phyloP scores from a whole-genome alignment of 1,284 basidiomycete species.

The Psilocybe mexicana region DNA sequence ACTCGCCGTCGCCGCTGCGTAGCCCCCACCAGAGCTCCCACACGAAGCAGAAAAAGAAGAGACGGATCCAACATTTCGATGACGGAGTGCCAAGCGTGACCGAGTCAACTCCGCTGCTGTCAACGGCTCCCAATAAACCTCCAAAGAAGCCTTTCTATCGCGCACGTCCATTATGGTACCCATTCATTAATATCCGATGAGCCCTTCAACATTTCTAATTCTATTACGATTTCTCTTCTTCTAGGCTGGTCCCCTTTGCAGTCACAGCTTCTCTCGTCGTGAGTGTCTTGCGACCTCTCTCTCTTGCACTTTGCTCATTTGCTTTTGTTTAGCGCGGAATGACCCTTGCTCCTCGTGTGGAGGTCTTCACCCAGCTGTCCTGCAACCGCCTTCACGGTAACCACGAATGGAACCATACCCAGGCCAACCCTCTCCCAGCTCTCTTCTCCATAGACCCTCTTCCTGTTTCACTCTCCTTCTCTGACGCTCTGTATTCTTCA shows the following conservation, averaged over 20 bases:
- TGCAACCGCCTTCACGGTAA: conserved; percentile 56
- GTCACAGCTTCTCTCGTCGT: conserved; percentile 66
- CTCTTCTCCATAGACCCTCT: conserved; percentile 35
- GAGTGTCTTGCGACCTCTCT: conserved; percentile 28
- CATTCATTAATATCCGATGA: conserved; percentile 4
- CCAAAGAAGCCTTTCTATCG: conserved; percentile 66
- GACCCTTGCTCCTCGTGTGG: conserved; percentile 74
- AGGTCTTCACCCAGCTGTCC: conserved; percentile 76
- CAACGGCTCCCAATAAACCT: background rate
- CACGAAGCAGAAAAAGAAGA: conserved; percentile 1
- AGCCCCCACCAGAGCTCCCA: background rate
- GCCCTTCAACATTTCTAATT: background rate
- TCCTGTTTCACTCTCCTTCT: conserved; percentile 29
- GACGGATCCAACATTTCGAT: background rate
- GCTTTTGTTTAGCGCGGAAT: conserved; percentile 60
- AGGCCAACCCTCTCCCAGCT: conserved; percentile 10
- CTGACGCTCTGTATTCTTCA: conserved; percentile 11
- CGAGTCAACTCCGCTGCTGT: conserved; percentile 20
- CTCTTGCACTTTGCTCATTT: conserved; percentile 4
- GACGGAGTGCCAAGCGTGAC: conserved; percentile 1
- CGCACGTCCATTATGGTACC: conserved; percentile 59
- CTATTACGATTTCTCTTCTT: conserved; percentile 7
- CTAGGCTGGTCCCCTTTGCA: conserved; percentile 75
- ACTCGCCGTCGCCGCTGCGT: conserved; percentile 10
- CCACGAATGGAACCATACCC: conserved; percentile 38